These are phyloP conservation scores for Mortierella sp. DNA, from an alignment of 371 early-diverging fungal genomes.

Conservation along the genomic window DNA sequence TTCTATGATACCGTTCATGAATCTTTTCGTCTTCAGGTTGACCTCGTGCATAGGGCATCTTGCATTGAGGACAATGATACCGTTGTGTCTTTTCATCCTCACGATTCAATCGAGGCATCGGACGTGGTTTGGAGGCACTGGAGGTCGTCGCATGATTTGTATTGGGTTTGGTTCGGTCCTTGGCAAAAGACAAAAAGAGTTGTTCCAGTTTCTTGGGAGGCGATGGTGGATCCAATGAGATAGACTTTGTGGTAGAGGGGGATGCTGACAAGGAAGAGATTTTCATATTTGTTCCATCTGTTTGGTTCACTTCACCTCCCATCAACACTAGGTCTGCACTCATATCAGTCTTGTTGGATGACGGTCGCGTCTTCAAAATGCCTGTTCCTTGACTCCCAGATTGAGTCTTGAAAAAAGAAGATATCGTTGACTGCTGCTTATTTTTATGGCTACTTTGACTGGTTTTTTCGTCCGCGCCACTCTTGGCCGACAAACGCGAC, in stretches of 20 bases:
- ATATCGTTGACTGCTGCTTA: conserved; percentile 29
- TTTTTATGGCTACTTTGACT: background rate
- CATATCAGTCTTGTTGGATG: background rate
- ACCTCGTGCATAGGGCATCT: conserved; percentile 54
- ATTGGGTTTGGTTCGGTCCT: conserved; percentile 27
- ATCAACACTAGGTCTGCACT: background rate
- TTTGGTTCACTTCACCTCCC: background rate
- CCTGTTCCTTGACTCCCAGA: conserved; percentile 32
- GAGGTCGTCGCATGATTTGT: background rate
- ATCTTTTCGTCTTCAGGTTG: conserved; percentile 53
- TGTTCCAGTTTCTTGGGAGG: conserved; percentile 43
- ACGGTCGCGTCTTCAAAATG: conserved; percentile 14
- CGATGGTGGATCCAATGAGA: background rate
- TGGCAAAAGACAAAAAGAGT: conserved; percentile 37
- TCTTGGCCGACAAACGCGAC: no score
- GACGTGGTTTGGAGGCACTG: conserved; percentile 4
- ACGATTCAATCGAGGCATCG: conserved; percentile 10
- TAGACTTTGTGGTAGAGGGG: no score
- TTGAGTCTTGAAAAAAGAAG: conserved; percentile 31
- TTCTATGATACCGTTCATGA: conserved; percentile 54
- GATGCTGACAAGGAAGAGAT: background rate
- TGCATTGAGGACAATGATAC: conserved; percentile 53
- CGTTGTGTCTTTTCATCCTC: conserved; percentile 27
- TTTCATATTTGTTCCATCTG: background rate
- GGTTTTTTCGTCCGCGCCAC: background rate